Base-by-base conservation (phyloP, 768 basidiomycete species). In the Rhizopogon roseolus region DNA sequence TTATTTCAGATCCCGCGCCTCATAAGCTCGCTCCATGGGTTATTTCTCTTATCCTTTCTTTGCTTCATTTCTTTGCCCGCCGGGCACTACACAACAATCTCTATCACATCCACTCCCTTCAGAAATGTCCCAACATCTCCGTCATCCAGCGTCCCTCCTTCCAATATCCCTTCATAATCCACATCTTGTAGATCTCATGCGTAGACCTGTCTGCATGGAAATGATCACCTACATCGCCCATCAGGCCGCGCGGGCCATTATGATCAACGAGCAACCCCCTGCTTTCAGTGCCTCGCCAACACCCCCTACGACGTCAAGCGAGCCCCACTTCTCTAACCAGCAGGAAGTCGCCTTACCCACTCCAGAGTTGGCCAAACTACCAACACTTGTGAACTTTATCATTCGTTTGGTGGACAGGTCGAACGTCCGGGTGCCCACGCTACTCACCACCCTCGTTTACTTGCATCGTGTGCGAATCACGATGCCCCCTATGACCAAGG, bases 371-470 rank as follows among this genome's bases (percentile, higher is more conserved):
- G 45, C 58, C n/a, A 62, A 63, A 25, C 73, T 87, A 29, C 84
- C 91, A 36, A 79, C 85, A 37, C 76, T 99, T 48, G 82, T 90
- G 61, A 79, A 86, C 51, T 99, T 97, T 70, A 95, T 99, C 67
- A 71, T 80, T 52, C 82, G 83, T 64, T 77, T 98, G 51, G 85
- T 93, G 57, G 76, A 83, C 57, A 79, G 80, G 65, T 90, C 90
- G 40, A 90, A 93, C 64, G 93, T 98, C 45, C 92, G 93, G 68
- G 90, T 92, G 6, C 79, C 92, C 27, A 98, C 94, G 19, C 78
- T 99, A 51, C 84, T 97, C 49, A 84, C 90, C 34, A 97, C 94
- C 32, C 78, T 98, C 65, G 77, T 96, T 59, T 98, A 95, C 73
- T 85, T 99, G 58, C 88, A 95, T 58, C 83, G 96, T 36, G 78